Evolutionary conservation across 345 rosid species (phyloP), one percentile per base, ranked within the genome.

Genomic region (Hibiscus mutabilis): DNA sequence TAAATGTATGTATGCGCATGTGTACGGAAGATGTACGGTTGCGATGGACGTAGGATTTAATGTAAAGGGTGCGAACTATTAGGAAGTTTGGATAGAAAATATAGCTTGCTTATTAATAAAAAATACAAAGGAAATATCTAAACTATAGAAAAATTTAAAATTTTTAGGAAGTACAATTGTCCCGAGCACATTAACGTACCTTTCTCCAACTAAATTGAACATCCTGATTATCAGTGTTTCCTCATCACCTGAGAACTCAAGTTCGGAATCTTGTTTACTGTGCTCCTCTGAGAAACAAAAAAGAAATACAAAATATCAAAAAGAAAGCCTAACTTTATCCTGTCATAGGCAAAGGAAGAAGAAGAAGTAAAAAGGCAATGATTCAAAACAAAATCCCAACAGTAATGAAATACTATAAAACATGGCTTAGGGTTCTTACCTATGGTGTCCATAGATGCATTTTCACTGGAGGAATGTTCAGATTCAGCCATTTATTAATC

Each of bases 171-270:
- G 37, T 33, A 33, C 8, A 6, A 33, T 8, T 5, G 37, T 33
- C 1, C 0, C 8, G 1, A n/a, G n/a, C n/a, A n/a, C n/a, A n/a
- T n/a, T n/a, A n/a, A n/a, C 6, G 8, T 37, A 49, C 82, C 79
- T 79, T 78, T 77, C 78, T 4, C 86, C 86, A 9, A 83, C 86
- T 42, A 83, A 75, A 56, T 74, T 80, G 71, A 72, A 83, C 83
- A 83, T 83, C 55, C 83, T 78, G 11, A 71, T 80, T 24, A 80
- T 27, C 3, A 83, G 80, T 7, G 78, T 83, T 61, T 83, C 83
- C 58, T 83, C 86, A 42, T 80, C 86, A 57, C 74, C 80, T 10
- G 86, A 75, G 78, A 83, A 80, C 2, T 78, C 42, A 46, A 73
- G 77, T 58, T 74, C 73, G 40, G 61, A 77, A 24, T 75, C 79